phyloP scores from a whole-genome alignment of 1,139 yeast genomes.

The Geotrichum citri-aurantii region DNA sequence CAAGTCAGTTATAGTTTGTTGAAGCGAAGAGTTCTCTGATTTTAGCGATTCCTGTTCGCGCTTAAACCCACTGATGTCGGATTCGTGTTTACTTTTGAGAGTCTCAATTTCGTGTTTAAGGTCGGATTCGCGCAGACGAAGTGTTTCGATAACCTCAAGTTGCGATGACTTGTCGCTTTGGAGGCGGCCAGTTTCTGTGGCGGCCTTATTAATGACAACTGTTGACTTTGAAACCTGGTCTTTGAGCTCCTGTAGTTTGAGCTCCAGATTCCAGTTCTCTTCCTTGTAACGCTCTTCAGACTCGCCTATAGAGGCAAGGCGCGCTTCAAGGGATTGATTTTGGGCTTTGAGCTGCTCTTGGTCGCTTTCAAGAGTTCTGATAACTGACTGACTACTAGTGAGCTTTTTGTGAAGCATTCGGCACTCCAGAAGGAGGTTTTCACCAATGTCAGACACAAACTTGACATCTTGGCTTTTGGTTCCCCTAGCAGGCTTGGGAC shows the following conservation, averaged over 20 bases:
- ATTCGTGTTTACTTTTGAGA: slow-evolving; percentile 25
- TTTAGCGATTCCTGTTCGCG: slow-evolving; percentile 25
- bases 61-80: slow-evolving; percentile 21
- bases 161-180: slow-evolving; percentile 30
- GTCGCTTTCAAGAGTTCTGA: slow-evolving; percentile 38
- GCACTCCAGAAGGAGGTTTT: slow-evolving; percentile 70
- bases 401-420: slow-evolving; percentile 45
- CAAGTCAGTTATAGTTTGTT: slow-evolving; percentile 19
- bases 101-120: slow-evolving; percentile 28
- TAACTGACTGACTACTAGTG: neutral
- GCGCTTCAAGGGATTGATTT: slow-evolving; percentile 36
- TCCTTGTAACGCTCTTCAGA: slow-evolving; percentile 54
- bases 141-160: slow-evolving; percentile 32
- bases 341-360: slow-evolving; percentile 39
- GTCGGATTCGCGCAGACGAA: slow-evolving; percentile 30
- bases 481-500: slow-evolving; percentile 11
- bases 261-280: slow-evolving; percentile 73
- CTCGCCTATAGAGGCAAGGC: slow-evolving; percentile 34
- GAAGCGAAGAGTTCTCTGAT: slow-evolving; percentile 26
- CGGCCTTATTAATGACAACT: slow-evolving; percentile 27
- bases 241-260: slow-evolving; percentile 47
- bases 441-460: slow-evolving; percentile 79
- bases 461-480: slow-evolving; percentile 50
- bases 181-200: slow-evolving; percentile 27
- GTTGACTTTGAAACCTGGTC: slow-evolving; percentile 38